Evolutionary conservation across 129 eudicot genomes (phyloP).

Genomic region (Sambucus nigra): DNA sequence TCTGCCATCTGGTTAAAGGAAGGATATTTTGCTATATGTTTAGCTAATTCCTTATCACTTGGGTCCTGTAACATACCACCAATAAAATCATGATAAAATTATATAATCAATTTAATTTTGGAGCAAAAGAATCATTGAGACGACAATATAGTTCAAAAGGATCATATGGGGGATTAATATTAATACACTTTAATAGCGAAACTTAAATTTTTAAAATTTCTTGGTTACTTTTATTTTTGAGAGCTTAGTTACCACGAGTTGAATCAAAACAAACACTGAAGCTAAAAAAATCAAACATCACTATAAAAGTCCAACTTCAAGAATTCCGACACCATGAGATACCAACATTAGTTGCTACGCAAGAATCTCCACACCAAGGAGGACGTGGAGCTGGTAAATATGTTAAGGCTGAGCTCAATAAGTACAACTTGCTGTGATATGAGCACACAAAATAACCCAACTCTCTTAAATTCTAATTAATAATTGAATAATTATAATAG

Average conservation of each 20-base stretch:
- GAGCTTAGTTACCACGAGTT: neutral
- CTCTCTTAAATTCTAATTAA: neutral
- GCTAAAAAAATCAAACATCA: neutral
- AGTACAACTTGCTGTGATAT: too few species aligned
- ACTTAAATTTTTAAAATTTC: too few species aligned
- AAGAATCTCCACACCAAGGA: too few species aligned
- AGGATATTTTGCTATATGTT: conserved; percentile 95
- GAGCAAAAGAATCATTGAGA: neutral
- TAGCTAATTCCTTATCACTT: conserved; percentile 85
- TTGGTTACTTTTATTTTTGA: too few species aligned
- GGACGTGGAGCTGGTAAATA: too few species aligned
- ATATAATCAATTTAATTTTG: too few species aligned
- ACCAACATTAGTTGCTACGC: neutral
- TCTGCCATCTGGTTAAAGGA: conserved; percentile 92
- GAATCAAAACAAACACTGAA: neutral
- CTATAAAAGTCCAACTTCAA: neutral
- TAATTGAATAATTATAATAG: too few species aligned
- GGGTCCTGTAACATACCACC: conserved; percentile 58
- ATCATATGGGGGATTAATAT: too few species aligned
- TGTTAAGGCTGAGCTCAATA: too few species aligned
- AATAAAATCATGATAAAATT: neutral
- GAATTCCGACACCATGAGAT: neutral
- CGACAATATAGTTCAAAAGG: neutral
- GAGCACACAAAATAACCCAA: too few species aligned
- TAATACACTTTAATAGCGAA: too few species aligned